Percentiles rank a stretch among this genome's conserved stretches.
Evolutionary conservation across 2,329 filamentous ascomycete species (phyloP).

Genomic region (Dactylellina leptospora): DNA sequence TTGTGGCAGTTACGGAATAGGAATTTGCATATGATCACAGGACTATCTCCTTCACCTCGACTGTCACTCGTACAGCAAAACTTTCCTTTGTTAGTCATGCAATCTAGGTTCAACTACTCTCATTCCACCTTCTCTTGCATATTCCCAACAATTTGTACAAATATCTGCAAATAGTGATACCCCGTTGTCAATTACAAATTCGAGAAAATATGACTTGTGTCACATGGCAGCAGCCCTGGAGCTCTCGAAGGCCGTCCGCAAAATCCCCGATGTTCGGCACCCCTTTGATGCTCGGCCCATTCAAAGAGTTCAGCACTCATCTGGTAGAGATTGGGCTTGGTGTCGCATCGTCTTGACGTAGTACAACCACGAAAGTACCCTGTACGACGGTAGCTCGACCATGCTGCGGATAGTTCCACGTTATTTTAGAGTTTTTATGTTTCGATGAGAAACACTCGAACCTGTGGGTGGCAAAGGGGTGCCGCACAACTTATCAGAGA

Average conservation of each 20-base stretch:
- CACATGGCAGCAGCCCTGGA: no score
- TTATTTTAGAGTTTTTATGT: not conserved
- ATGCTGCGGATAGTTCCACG: not conserved
- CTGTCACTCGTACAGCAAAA: no score
- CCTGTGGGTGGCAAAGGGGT: not conserved
- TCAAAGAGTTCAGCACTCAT: no score
- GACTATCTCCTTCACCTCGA: not conserved
- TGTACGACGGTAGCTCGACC: not conserved
- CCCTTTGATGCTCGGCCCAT: no score
- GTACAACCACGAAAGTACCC: not conserved
- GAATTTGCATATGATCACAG: not conserved
- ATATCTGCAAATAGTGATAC: slow-evolving; percentile 4
- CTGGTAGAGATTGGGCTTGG: no score
- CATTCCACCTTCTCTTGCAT: not conserved
- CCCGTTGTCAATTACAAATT: no score
- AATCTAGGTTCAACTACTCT: no score
- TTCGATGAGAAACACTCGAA: not conserved
- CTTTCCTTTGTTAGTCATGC: no score
- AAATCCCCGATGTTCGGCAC: no score
- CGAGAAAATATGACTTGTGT: no score
- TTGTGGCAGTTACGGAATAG: not conserved
- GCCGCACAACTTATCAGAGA: not conserved
- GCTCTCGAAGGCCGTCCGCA: no score
- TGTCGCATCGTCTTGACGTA: no score
- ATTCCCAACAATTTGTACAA: slow-evolving; percentile 1